Evolutionary conservation across 495 filamentous ascomycete species (phyloP), one percentile per base, ranked within the genome.

Genomic region (Umbilicaria muhlenbergii): DNA sequence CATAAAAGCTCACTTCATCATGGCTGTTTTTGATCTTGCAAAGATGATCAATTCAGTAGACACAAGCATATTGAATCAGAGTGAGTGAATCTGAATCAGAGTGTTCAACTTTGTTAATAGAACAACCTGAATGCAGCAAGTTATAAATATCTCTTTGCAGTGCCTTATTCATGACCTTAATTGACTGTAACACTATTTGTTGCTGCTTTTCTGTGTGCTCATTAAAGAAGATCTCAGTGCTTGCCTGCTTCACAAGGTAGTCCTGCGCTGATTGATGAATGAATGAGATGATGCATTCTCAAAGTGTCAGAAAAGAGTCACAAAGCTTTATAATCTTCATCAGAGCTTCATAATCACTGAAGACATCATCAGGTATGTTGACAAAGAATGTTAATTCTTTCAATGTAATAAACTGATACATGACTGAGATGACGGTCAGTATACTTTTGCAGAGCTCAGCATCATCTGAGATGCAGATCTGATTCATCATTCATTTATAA

Each of bases 21-120:
- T 55, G 2, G 12, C 28, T 11, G 21, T 11, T 18, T 16, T 8
- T 21, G 35, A 16, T 7, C n/a, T 52, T 39, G 17, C 32, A 37
- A 3, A 56, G 39, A 48, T 66, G 63, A 21, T 60, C 49, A 40
- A 54, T 44, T 63, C 60, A 67, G 43, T 57, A 58, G 34, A 60
- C 18, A 42, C 61, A 66, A 3, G 61, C 49, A 41, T 67, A 67
- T 17, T 47, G 51, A 38, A 51, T 31, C 32, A 44, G 28, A 4
- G 48, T 53, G 34, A 65, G 34, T 34, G 60, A 60, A 44, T 63
- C 59, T 41, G 39, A 41, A 31, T 56, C 43, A 5, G 43, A 50
- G 37, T 14, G 17, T 50, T 45, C 39, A 21, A 56, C 38, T 38
- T 46, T 18, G n/a, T 48, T 33, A 41, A 46, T 44, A 35, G 53